Evolutionary conservation across 148 eudicot species (phyloP), one percentile per base, ranked within the genome.

Genomic region (Heliosperma pusillum): DNA sequence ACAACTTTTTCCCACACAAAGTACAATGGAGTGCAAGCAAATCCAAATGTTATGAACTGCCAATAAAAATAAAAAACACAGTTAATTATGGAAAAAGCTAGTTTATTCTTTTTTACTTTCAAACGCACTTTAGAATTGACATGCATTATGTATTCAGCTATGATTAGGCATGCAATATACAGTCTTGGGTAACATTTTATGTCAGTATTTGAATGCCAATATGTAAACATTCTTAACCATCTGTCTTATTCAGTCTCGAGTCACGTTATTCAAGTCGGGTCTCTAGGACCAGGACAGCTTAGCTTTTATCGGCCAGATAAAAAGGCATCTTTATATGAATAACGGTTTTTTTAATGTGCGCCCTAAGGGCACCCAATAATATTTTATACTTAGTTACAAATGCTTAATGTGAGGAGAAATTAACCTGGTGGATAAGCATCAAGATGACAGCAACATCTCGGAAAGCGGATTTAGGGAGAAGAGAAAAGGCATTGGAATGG

Each of bases 381-480:
- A 50, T 50, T 50, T 50, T 50, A 16, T 50, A 57, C 25, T 21
- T 0, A 5, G 21, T 11, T 56, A 0, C 11, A 62, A 44, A 62
- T 47, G 61, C 56, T 3, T 25, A 24, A 26, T 6, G 2, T 44
- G 19, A 62, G 24, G 16, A 77, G 76, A 42, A 26, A 24, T 44
- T 6, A 76, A 89, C 93, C 91, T 90, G 95, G 61, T 90, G 95
- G 63, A 90, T 90, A 66, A 90, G 92, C 95, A 90, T 90, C 19
- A 90, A 74, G 69, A 90, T 79, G 65, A 90, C 89, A 3, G 95
- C 95, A 13, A 83, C 66, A 47, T 90, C 95, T 1, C 95, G 89
- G 16, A 71, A 90, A 8, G 75, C 75, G 17, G 76, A 76, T 22
- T 66, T 74, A 9, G 95, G 95, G 21, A 90, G 90, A 56, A 90